Base-by-base conservation (phyloP, 352 stramenopile species). In the Pythium monospermum region DNA sequence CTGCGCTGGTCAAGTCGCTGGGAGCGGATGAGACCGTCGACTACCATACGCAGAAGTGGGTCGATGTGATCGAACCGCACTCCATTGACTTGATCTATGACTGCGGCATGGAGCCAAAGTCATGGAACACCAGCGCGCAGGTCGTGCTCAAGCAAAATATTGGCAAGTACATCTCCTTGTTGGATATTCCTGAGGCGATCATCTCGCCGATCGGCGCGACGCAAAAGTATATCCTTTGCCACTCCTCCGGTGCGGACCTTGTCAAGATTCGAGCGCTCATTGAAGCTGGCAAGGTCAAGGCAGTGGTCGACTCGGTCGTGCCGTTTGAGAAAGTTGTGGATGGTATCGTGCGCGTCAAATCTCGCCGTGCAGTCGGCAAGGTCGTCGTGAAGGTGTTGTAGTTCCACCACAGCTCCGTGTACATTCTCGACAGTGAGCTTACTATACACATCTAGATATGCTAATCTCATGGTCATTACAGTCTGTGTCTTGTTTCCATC, bases 151-250 rank as follows among this genome's bases (percentile, higher is more conserved):
- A 53, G 53, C 66, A 76, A 53, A 25, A 53, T 26, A 64, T 51
- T 0, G 71, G 64, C 7, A 64, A 63, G 25, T 83, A 73, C 43
- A 61, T 79, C 39, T 71, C 49, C 3, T 67, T 85, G 18, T 2
- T 47, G 2, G 18, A 15, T 30, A 69, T 74, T 15, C 51, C 59
- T 28, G 48, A 71, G 7, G 72, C 66, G 2, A 76, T 76, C 22
- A 73, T 82, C 45, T 79, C 79, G 4, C 40, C 68, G 16, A 77
- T 89, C 16, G 79, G 75, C 26, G 77, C 75, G 16, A 56, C 37
- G 16, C 10, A 61, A 6, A 49, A 43, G 28, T 31, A 30, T 15
- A 59, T 71, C 11, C 32, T 59, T 13, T 23, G 37, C 26, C 13
- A 64, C 51, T 32, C 69, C 8, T 57, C 43, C 26, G 64, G 59